Evolutionary conservation across 2,329 filamentous ascomycete species (phyloP).

Genomic region (Xylariales sp.): DNA sequence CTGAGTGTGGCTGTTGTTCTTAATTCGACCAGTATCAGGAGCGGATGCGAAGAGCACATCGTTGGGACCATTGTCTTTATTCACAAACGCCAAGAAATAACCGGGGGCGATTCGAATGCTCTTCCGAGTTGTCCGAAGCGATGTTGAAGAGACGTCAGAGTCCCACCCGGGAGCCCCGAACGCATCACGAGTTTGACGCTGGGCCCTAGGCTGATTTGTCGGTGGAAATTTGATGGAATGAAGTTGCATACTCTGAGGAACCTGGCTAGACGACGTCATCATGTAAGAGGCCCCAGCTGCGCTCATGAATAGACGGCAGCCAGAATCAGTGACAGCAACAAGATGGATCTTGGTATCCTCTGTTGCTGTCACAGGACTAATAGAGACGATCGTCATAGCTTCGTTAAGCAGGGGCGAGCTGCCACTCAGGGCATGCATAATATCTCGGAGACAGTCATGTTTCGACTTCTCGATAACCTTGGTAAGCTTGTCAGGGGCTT

Average conservation of each 20-base stretch:
- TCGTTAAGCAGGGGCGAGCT: constrained; percentile 67
- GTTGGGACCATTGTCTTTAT: constrained; percentile 43
- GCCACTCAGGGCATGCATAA: constrained; percentile 75
- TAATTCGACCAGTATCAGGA: constrained; percentile 84
- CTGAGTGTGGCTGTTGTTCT: constrained; percentile 49
- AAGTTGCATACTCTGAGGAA: constrained; percentile 95
- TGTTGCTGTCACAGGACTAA: constrained; percentile 75
- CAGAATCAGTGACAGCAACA: constrained; percentile 85
- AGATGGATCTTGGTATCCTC: constrained; percentile 83
- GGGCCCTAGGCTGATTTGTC: constrained; percentile 30
- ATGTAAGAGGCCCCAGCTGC: constrained; percentile 75
- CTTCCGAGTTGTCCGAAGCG: constrained; percentile 44
- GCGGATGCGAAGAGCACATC: constrained; percentile 77
- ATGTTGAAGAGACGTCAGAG: constrained; percentile 42
- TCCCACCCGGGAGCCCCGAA: constrained; percentile 31
- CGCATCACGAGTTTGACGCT: constrained; percentile 13
- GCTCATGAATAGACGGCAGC: constrained; percentile 88
- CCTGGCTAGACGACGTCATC: constrained; percentile 55
- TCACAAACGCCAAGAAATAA: constrained; percentile 83
- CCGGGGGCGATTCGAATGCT: constrained; percentile 73
- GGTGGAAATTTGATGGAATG: constrained; percentile 95
- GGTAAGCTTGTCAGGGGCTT: constrained; percentile 55
- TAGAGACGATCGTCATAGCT: constrained; percentile 71
- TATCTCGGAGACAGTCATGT: constrained; percentile 61
- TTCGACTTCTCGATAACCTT: constrained; percentile 64